Conservation (phyloP, 108 stramenopile genomes). For the Cyclotella atomus region DNA sequence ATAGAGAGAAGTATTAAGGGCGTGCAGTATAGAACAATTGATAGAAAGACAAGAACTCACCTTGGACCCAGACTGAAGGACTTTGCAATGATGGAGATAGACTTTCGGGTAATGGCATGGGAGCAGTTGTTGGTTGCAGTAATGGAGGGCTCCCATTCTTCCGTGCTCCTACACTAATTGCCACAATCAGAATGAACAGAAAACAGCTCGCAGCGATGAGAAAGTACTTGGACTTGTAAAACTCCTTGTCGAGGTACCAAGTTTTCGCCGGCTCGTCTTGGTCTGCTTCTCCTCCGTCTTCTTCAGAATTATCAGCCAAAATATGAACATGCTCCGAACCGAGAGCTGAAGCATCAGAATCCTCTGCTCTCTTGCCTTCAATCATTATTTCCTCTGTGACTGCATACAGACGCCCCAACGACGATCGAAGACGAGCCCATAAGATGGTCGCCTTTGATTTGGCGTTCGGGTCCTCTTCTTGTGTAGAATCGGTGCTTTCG, state of each 20-base stretch:
- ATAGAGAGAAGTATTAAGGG: too few relatives aligned
- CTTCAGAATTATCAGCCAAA: too few relatives aligned
- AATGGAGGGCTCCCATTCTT: not conserved
- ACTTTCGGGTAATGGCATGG: not conserved
- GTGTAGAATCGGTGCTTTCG: not conserved
- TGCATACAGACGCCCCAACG: too few relatives aligned
- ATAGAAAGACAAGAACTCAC: not conserved
- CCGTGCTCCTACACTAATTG: not conserved
- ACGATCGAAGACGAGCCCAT: too few relatives aligned
- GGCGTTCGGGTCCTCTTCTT: too few relatives aligned
- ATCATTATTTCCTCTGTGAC: too few relatives aligned
- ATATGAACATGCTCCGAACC: too few relatives aligned
- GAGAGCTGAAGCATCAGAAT: too few relatives aligned
- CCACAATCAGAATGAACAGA: constrained; percentile 13
- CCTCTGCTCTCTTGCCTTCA: not conserved
- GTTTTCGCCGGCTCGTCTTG: not conserved
- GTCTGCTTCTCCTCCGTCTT: not conserved
- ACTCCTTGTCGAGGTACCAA: not conserved
- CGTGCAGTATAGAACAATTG: too few relatives aligned
- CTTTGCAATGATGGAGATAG: not conserved
- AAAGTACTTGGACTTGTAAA: constrained; percentile 24
- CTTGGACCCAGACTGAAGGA: constrained; percentile 13
- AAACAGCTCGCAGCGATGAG: not conserved
- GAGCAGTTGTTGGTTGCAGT: constrained; percentile 8
- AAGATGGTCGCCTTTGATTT: too few relatives aligned